Evolutionary conservation across 495 filamentous ascomycete genomes (phyloP).

Genomic region (Bathelium albidoporum): DNA sequence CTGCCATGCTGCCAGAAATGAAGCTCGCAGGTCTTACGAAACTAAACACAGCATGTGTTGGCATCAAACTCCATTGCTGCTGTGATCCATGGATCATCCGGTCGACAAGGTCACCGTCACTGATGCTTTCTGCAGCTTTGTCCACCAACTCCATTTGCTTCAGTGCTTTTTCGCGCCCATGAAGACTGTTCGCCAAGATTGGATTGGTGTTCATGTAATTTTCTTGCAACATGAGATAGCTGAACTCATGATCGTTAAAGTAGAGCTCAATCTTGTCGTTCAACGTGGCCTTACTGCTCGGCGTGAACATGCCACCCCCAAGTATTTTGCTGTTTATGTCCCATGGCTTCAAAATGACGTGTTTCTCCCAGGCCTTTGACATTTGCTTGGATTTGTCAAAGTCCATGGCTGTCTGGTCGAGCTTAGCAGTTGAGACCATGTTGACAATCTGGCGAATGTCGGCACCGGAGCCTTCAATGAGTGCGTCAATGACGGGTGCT

Average conservation of each 20-base stretch:
- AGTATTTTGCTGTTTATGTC: slow-evolving; percentile 92
- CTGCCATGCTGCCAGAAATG: slow-evolving; percentile 61
- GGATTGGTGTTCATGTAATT: slow-evolving; percentile 86
- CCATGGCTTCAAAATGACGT: slow-evolving; percentile 93
- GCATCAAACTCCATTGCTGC: slow-evolving; percentile 98
- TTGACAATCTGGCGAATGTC: slow-evolving; percentile 98
- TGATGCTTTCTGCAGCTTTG: slow-evolving; percentile 86
- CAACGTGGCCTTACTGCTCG: slow-evolving; percentile 67
- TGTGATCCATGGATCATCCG: slow-evolving; percentile 97
- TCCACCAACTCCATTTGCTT: slow-evolving; percentile 77
- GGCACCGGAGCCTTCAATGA: slow-evolving; percentile 87
- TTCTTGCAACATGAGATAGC: slow-evolving; percentile 93
- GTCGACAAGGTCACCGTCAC: slow-evolving; percentile 93
- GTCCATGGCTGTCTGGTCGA: slow-evolving; percentile 68
- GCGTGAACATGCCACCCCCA: slow-evolving; percentile 73
- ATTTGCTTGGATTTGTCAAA: slow-evolving; percentile 79
- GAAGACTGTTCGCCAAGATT: slow-evolving; percentile 38
- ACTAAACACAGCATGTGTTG: slow-evolving; percentile 91
- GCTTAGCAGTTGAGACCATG: slow-evolving; percentile 88
- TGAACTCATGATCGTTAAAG: slow-evolving; percentile 98
- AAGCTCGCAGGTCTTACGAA: slow-evolving; percentile 89
- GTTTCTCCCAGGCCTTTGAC: slow-evolving; percentile 97
- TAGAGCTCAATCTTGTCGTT: slow-evolving; percentile 98
- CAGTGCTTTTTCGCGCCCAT: slow-evolving; percentile 56
- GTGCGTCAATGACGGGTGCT: slow-evolving; percentile 74